Evolutionary conservation across 306 rosid species (phyloP).

Genomic region (Cicer cuneatum): DNA sequence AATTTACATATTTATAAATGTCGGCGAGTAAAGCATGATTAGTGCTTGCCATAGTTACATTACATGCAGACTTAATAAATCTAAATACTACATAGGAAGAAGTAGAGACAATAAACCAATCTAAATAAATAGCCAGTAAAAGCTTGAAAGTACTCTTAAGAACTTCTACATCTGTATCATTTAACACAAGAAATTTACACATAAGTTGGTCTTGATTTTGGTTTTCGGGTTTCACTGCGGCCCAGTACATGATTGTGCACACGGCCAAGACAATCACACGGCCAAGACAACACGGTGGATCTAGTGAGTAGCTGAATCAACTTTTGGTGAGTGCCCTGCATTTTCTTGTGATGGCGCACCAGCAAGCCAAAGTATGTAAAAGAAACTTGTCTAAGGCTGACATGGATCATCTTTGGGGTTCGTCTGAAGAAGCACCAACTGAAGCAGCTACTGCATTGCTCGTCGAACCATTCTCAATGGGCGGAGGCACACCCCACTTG

Average conservation of each 20-base stretch:
- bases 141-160: conserved; percentile 26
- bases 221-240: neutral
- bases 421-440: conserved; percentile 87
- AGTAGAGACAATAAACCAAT: conserved; percentile 43
- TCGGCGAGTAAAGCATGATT: neutral
- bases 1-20: conserved; percentile 28
- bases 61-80: conserved; percentile 25
- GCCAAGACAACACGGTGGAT: neutral
- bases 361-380: conserved; percentile 58
- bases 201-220: conserved; percentile 24
- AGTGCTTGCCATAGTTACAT: conserved; percentile 14
- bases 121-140: conserved; percentile 34
- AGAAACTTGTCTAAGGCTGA: conserved; percentile 70
- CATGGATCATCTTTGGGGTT: conserved; percentile 74
- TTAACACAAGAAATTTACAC: conserved; percentile 41
- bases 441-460: conserved; percentile 65
- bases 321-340: conserved; percentile 35
- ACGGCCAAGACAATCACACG: neutral
- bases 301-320: neutral
- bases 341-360: conserved; percentile 46
- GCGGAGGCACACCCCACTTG: conserved; percentile 94
- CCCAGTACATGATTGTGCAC: neutral
- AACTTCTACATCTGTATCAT: conserved; percentile 39
- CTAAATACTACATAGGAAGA: conserved; percentile 31
- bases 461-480: conserved; percentile 87